Conservation (phyloP, 495 filamentous ascomycete species). For the Collariella sp. region DNA sequence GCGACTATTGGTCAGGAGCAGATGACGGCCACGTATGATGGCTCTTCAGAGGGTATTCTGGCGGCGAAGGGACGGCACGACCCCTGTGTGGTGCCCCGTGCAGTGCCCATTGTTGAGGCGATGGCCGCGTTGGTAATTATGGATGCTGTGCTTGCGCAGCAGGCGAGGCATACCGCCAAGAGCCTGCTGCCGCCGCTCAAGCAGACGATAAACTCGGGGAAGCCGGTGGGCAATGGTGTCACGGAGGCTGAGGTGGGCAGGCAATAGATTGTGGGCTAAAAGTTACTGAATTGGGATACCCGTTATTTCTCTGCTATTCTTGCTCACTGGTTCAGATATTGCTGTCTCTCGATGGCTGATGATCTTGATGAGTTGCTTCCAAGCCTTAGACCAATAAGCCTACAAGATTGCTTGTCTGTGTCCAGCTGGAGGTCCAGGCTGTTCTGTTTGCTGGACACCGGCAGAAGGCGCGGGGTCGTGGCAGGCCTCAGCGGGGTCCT, state of each 20-base stretch:
- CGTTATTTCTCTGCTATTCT: too few species aligned
- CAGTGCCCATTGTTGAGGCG: slow-evolving; percentile 91
- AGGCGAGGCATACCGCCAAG: slow-evolving; percentile 54
- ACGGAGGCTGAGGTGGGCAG: slow-evolving; percentile 12
- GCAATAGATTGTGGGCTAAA: background rate
- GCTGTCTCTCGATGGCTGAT: too few species aligned
- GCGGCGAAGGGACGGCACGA: slow-evolving; percentile 96
- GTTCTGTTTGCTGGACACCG: too few species aligned
- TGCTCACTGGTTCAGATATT: too few species aligned
- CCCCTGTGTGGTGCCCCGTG: slow-evolving; percentile 88
- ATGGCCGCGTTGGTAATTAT: slow-evolving; percentile 90
- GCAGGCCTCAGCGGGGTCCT: slow-evolving; percentile 2
- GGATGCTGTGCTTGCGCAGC: slow-evolving; percentile 85
- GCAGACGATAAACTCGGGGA: slow-evolving; percentile 22
- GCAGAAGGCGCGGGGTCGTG: too few species aligned
- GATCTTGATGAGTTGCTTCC: too few species aligned
- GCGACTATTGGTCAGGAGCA: slow-evolving; percentile 94
- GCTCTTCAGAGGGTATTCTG: slow-evolving; percentile 59
- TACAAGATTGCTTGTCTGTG: too few species aligned
- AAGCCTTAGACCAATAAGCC: too few species aligned
- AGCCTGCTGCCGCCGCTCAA: slow-evolving; percentile 44
- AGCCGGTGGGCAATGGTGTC: slow-evolving; percentile 23
- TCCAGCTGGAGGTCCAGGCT: too few species aligned
- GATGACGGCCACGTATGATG: slow-evolving; percentile 70
- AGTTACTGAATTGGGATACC: slow-evolving; percentile 6